Conservation (phyloP, 805 yeast genomes). For the Jamesozyma lodderae region DNA sequence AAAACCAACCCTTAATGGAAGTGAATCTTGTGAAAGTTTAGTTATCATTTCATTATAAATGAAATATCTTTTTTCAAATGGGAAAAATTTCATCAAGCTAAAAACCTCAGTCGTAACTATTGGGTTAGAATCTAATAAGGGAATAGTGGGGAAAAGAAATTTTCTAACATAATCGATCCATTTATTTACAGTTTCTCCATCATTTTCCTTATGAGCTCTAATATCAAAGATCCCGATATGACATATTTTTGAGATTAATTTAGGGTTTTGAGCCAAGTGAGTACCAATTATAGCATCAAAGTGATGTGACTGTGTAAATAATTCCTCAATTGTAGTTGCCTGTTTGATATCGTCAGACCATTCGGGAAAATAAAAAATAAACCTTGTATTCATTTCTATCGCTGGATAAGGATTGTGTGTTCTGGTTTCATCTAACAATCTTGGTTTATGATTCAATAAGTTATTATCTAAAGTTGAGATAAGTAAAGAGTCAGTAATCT, state of each 20-base stretch:
- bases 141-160: conserved; percentile 55
- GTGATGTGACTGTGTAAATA: conserved; percentile 25
- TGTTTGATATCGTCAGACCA: conserved; percentile 41
- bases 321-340: conserved; percentile 33
- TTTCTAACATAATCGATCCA: conserved; percentile 62
- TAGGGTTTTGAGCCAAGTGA: conserved; percentile 39
- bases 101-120: conserved; percentile 53
- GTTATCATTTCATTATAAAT: conserved; percentile 71
- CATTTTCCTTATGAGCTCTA: conserved; percentile 6
- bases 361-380: conserved; percentile 36
- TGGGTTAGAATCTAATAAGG: conserved; percentile 47
- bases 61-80: conserved; percentile 58
- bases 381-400: conserved; percentile 12
- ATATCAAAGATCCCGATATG: conserved; percentile 45
- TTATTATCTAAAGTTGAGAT: conserved; percentile 12
- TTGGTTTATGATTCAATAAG: conserved; percentile 13
- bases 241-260: conserved; percentile 48
- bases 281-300: conserved; percentile 41
- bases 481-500: conserved; percentile 3
- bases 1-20: conserved; percentile 48
- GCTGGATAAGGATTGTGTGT: conserved; percentile 11
- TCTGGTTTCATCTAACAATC: conserved; percentile 9
- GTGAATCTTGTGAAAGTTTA: conserved; percentile 46
- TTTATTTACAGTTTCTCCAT: conserved; percentile 13
- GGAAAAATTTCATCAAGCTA: conserved; percentile 41